A percentile compares a stretch with the other conserved stretches of the same genome.
Conservation (phyloP, 805 yeast species). For the Wickerhamiella cacticola region DNA sequence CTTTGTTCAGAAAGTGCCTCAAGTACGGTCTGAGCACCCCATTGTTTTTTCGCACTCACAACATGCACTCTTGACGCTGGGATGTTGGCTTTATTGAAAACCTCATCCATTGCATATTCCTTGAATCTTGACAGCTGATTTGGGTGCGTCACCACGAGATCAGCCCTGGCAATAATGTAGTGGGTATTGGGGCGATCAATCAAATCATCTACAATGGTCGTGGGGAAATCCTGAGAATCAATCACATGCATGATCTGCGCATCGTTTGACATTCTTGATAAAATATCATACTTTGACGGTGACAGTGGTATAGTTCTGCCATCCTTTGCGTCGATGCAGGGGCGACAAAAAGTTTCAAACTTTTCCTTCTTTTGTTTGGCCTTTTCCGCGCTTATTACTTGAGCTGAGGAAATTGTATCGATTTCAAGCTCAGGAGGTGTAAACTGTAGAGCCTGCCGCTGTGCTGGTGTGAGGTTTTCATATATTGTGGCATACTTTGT, state of each 20-base stretch:
- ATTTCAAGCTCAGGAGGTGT: conserved; percentile 3
- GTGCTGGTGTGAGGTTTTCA: conserved; percentile 15
- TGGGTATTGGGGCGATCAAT: conserved; percentile 24
- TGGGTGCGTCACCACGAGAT: conserved; percentile 31
- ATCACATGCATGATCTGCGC: conserved; percentile 42
- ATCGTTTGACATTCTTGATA: background rate
- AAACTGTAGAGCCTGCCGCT: conserved; percentile 15
- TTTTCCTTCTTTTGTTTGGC: conserved; percentile 10
- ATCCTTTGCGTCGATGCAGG: conserved; percentile 19
- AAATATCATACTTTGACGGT: conserved; percentile 17
- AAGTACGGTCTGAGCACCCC: conserved; percentile 39
- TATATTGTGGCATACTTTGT: background rate
- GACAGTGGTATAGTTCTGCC: conserved; percentile 9
- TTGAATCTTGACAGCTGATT: conserved; percentile 22
- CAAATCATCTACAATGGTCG: conserved; percentile 31
- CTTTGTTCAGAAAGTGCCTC: conserved; percentile 27
- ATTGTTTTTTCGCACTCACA: conserved; percentile 40
- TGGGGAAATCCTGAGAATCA: conserved; percentile 66
- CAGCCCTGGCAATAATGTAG: conserved; percentile 34
- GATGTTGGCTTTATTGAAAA: conserved; percentile 28
- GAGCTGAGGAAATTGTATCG: background rate
- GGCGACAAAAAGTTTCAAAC: conserved; percentile 18
- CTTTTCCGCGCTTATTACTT: background rate
- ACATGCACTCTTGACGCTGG: conserved; percentile 35
- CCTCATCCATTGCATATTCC: conserved; percentile 27